Evolutionary conservation across 2,329 filamentous ascomycete species (phyloP).

Genomic region (Sporothrix dimorphospora): DNA sequence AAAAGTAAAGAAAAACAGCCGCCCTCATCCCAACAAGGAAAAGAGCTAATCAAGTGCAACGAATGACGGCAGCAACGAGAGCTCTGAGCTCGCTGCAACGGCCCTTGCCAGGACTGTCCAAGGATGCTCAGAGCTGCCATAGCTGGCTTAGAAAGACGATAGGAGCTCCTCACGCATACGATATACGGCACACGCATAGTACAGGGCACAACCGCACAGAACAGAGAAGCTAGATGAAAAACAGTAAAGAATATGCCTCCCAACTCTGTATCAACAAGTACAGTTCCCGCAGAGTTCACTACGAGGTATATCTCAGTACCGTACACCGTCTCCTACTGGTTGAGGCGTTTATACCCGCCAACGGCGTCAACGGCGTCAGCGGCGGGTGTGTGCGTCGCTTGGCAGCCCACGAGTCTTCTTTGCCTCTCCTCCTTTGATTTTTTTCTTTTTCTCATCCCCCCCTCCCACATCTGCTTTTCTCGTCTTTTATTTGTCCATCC

Average conservation of each 20-base stretch:
- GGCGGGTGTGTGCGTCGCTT: background rate
- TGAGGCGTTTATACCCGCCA: constrained; percentile 14
- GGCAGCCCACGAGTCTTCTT: background rate
- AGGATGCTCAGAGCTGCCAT: background rate
- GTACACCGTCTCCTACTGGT: background rate
- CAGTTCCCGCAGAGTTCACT: background rate
- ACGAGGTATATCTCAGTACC: too few relatives aligned
- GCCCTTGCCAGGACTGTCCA: background rate
- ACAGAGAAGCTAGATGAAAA: too few relatives aligned
- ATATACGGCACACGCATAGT: background rate
- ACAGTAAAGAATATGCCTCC: background rate
- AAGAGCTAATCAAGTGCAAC: background rate
- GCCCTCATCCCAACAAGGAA: background rate
- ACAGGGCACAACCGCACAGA: too few relatives aligned
- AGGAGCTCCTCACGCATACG: background rate
- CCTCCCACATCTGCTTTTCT: background rate
- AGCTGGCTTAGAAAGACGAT: background rate
- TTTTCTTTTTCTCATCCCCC: background rate
- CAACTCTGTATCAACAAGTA: background rate
- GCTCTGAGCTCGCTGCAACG: too few relatives aligned
- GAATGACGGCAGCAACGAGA: background rate
- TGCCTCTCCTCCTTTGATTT: background rate
- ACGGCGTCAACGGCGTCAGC: constrained; percentile 4
- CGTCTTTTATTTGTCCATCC: background rate
- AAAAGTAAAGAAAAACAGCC: background rate